phyloP scores from a whole-genome alignment of 129 eudicot genomes.

The Deinandra increscens region DNA sequence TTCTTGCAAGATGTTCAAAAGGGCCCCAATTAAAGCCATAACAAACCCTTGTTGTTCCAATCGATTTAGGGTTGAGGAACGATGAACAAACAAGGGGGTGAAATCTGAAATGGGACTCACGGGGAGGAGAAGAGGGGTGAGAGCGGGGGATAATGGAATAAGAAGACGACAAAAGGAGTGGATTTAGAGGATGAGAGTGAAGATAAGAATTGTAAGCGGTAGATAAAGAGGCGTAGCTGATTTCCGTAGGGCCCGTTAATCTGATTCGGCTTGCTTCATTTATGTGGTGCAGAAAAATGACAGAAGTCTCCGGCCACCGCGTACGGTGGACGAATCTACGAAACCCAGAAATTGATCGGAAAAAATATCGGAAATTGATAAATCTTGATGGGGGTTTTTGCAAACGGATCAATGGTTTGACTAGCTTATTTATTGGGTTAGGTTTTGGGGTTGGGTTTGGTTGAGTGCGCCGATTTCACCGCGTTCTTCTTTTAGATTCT shows the following conservation, averaged over 20 bases:
- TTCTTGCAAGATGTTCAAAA: slow-evolving; percentile 44
- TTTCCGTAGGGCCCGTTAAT: slow-evolving; percentile 26
- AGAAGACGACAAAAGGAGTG: slow-evolving; percentile 23
- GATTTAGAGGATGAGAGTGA: slow-evolving; percentile 37
- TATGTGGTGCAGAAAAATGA: slow-evolving; percentile 21
- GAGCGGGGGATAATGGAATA: slow-evolving; percentile 11
- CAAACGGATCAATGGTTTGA: slow-evolving; percentile 16
- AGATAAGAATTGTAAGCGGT: slow-evolving; percentile 31
- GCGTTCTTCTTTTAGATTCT: slow-evolving; percentile 16
- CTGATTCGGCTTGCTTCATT: not conserved
- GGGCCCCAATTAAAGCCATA: slow-evolving; percentile 45
- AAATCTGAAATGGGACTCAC: slow-evolving; percentile 40
- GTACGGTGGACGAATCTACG: slow-evolving; percentile 3
- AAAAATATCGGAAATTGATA: not conserved
- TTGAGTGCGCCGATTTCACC: slow-evolving; percentile 24
- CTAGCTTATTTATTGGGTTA: slow-evolving; percentile 18
- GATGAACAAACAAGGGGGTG: slow-evolving; percentile 31
- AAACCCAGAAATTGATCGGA: not conserved
- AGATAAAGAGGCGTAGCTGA: slow-evolving; percentile 29
- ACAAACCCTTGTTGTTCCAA: slow-evolving; percentile 42
- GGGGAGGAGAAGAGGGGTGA: not conserved
- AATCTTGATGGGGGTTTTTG: slow-evolving; percentile 13
- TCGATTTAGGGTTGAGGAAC: slow-evolving; percentile 27
- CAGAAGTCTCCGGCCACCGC: slow-evolving; percentile 6
- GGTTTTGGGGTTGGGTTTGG: slow-evolving; percentile 9